phyloP scores from a whole-genome alignment of 495 filamentous ascomycete genomes.

The Annulohypoxylon stygium region DNA sequence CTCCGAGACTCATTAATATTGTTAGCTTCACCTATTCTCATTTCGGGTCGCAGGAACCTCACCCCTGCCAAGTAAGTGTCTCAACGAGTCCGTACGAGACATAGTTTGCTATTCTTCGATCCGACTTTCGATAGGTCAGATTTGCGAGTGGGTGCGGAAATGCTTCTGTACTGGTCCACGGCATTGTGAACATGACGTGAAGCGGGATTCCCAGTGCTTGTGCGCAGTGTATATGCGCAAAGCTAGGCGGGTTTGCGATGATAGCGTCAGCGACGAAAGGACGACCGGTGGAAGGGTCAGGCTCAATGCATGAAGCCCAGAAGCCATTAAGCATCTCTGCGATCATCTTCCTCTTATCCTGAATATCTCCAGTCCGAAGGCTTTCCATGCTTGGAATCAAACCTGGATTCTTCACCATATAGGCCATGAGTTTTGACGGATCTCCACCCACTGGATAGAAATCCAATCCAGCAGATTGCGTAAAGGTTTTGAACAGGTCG shows the following conservation, averaged over 20 bases:
- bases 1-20: neutral
- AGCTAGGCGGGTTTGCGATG: conserved; percentile 6
- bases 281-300: neutral
- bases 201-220: neutral
- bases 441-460: neutral
- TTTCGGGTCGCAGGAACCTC: neutral
- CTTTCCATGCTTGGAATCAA: conserved; percentile 2
- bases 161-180: conserved; percentile 1
- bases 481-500: neutral
- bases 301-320: neutral
- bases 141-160: neutral
- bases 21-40: neutral
- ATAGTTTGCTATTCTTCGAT: neutral
- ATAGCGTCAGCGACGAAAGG: neutral
- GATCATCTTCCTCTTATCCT: conserved; percentile 3
- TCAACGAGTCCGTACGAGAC: neutral
- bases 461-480: neutral
- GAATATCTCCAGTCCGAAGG: neutral
- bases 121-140: neutral
- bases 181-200: conserved; percentile 5
- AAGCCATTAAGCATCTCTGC: neutral
- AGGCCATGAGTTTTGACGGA: conserved; percentile 5
- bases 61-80: conserved; percentile 2
- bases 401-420: conserved; percentile 11
- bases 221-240: conserved; percentile 1